These are phyloP conservation scores for Geotrichum macrosporum DNA, from an alignment of 1,139 yeast genomes.

Conservation along the genomic window DNA sequence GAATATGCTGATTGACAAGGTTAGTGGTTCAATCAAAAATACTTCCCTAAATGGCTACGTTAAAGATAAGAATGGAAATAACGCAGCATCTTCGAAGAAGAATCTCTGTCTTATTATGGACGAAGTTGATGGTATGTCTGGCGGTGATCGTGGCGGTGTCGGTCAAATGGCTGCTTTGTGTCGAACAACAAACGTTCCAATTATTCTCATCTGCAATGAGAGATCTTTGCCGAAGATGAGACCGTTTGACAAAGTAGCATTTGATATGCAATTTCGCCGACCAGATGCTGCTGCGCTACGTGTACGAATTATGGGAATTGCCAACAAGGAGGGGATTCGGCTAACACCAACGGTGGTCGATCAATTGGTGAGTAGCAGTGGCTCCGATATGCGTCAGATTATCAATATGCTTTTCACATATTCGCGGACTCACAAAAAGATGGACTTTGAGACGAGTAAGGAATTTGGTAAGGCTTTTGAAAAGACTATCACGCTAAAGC, in stretches of 20 bases:
- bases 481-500: conserved; percentile 84
- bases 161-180: conserved; percentile 91
- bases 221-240: conserved; percentile 91
- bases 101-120: conserved; percentile 89
- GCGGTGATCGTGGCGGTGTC: conserved; percentile 98
- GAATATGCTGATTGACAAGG: conserved; percentile 58
- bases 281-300: conserved; percentile 80
- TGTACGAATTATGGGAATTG: conserved; percentile 85
- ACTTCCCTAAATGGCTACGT: conserved; percentile 81
- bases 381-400: conserved; percentile 91
- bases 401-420: conserved; percentile 84
- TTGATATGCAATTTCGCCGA: conserved; percentile 79
- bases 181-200: conserved; percentile 77
- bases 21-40: conserved; percentile 70
- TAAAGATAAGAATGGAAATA: conserved; percentile 32
- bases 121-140: conserved; percentile 99
- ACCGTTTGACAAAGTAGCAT: conserved; percentile 83
- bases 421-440: conserved; percentile 59
- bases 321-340: conserved; percentile 75
- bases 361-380: conserved; percentile 77
- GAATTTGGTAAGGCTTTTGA: conserved; percentile 70
- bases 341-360: conserved; percentile 78
- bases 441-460: conserved; percentile 50
- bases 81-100: conserved; percentile 36
- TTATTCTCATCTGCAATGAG: conserved; percentile 92